Evolutionary conservation across 2,329 filamentous ascomycete species (phyloP).

Genomic region (Bretziella fagacearum): DNA sequence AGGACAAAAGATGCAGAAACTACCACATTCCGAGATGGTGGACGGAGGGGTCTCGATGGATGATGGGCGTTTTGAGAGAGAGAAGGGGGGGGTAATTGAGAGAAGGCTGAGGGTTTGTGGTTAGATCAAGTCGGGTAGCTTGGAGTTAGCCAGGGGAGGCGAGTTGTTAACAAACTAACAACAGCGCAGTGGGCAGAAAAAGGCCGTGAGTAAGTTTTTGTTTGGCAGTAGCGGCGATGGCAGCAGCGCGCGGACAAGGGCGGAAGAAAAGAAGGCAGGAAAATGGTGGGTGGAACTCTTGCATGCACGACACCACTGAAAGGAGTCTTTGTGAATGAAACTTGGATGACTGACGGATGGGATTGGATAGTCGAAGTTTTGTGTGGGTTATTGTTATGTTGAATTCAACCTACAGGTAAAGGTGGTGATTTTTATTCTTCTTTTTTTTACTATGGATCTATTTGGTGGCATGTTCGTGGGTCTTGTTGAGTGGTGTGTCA

Average conservation of each 20-base stretch:
- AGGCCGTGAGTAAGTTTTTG: not conserved
- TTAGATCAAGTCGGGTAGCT: not conserved
- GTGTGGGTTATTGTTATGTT: too few relatives aligned
- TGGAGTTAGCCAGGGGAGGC: not conserved
- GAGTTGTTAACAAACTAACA: not conserved
- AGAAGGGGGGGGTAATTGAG: too few relatives aligned
- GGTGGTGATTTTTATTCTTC: too few relatives aligned
- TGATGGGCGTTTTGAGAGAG: too few relatives aligned
- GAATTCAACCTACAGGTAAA: too few relatives aligned
- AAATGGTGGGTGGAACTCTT: not conserved
- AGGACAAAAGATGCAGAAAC: conserved; percentile 8
- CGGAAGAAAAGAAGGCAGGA: not conserved
- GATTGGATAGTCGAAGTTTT: too few relatives aligned
- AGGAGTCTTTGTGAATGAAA: too few relatives aligned
- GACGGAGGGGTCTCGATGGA: not conserved
- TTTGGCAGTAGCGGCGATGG: not conserved
- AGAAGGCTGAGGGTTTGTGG: not conserved
- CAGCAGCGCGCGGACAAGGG: not conserved
- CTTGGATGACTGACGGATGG: too few relatives aligned
- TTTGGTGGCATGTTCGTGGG: too few relatives aligned
- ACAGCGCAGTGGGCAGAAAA: not conserved
- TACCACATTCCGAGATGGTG: conserved; percentile 9
- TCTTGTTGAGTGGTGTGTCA: too few relatives aligned
- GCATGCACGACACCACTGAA: not conserved
- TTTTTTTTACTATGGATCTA: too few relatives aligned